Evolutionary conservation across 192 early-diverging fungal genomes (phyloP).

Genomic region (Pilobolus umbonatus): DNA sequence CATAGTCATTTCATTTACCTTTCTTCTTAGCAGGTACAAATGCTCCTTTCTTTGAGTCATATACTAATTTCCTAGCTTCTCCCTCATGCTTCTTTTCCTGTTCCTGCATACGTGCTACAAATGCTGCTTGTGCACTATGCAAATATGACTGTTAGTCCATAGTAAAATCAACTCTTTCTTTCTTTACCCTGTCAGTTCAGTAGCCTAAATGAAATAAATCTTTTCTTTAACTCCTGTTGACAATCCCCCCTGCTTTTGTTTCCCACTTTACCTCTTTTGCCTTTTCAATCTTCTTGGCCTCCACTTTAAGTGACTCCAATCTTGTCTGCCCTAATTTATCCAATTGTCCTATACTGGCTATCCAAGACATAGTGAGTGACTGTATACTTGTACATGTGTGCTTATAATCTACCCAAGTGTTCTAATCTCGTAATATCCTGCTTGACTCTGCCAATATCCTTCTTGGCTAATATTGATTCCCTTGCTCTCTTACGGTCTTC

Average conservation of each 20-base stretch:
- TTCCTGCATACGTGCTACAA: conserved; percentile 15
- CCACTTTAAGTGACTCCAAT: conserved; percentile 41
- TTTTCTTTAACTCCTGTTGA: neutral
- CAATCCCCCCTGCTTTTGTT: neutral
- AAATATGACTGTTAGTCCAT: neutral
- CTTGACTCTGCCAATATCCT: conserved; percentile 50
- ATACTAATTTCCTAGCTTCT: conserved; percentile 31
- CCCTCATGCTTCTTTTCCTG: conserved; percentile 2
- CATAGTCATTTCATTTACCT: conserved; percentile 8
- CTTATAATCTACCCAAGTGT: conserved; percentile 36
- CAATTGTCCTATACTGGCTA: conserved; percentile 37
- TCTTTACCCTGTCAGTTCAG: conserved; percentile 17
- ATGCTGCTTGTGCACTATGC: conserved; percentile 16
- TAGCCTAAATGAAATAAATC: conserved; percentile 1
- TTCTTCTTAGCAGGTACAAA: conserved; percentile 30
- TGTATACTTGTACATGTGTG: neutral
- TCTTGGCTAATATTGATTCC: conserved; percentile 45
- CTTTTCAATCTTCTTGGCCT: conserved; percentile 52
- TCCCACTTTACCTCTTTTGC: conserved; percentile 41
- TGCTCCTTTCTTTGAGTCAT: conserved; percentile 28
- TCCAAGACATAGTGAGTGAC: neutral
- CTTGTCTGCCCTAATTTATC: conserved; percentile 42
- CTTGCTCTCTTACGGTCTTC: conserved; percentile 54
- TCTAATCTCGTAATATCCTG: conserved; percentile 45
- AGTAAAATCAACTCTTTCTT: neutral